These are phyloP conservation scores for Sordaria brevicollis DNA, from an alignment of 495 filamentous ascomycete species.

Conservation along the genomic window DNA sequence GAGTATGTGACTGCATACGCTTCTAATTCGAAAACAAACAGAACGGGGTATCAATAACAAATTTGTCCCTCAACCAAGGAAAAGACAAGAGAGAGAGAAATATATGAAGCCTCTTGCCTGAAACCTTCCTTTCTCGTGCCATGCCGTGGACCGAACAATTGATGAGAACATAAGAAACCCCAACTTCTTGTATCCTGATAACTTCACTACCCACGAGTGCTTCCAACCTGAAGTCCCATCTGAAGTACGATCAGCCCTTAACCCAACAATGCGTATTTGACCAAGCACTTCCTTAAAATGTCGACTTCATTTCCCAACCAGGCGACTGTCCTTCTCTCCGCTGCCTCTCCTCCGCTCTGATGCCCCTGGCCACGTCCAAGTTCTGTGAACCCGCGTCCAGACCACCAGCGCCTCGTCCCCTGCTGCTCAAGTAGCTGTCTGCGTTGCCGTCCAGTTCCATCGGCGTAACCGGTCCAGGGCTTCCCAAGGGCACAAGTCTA, in stretches of 20 bases:
- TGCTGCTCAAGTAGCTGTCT: slow-evolving; percentile 41
- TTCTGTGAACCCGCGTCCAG: neutral
- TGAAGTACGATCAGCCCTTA: too few species aligned
- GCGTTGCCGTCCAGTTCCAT: slow-evolving; percentile 51
- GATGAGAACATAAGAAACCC: neutral
- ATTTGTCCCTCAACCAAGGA: neutral
- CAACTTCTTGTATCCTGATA: neutral
- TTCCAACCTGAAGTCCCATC: neutral
- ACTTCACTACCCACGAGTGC: neutral
- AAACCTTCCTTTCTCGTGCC: neutral
- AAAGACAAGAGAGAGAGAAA: neutral
- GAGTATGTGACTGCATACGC: neutral
- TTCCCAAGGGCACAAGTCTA: slow-evolving; percentile 55
- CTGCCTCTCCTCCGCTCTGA: neutral
- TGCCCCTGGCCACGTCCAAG: neutral
- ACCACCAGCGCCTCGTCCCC: slow-evolving; percentile 13
- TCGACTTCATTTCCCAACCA: neutral
- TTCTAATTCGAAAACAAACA: neutral
- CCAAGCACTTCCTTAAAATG: neutral
- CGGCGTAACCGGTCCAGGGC: slow-evolving; percentile 69
- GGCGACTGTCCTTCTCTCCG: neutral
- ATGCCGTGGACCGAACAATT: neutral
- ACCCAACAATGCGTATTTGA: neutral
- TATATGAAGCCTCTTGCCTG: too few species aligned
- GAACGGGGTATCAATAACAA: neutral